These are phyloP conservation scores for Eucalyptus polyanthemos DNA, from an alignment of 345 rosid species.

Conservation along the genomic window DNA sequence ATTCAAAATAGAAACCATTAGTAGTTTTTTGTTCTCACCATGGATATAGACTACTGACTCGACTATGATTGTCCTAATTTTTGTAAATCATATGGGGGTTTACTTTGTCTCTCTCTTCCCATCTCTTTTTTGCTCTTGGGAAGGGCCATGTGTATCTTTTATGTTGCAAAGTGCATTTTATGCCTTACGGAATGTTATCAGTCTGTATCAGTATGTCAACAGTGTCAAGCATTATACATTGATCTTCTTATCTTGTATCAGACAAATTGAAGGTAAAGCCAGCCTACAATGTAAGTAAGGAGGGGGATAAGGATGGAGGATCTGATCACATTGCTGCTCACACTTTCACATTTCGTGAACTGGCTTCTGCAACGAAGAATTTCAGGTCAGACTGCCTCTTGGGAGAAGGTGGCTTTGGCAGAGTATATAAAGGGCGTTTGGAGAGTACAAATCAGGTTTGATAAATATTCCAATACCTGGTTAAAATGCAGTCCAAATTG, in stretches of 20 bases:
- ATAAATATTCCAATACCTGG: not conserved
- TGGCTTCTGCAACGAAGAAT: constrained; percentile 54
- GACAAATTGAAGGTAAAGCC: constrained; percentile 27
- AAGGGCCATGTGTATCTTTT: not conserved
- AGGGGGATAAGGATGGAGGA: constrained; percentile 28
- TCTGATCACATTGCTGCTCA: constrained; percentile 46
- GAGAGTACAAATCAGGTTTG: constrained; percentile 51
- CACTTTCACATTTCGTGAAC: constrained; percentile 57
- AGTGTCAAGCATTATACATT: not conserved
- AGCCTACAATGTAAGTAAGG: constrained; percentile 8
- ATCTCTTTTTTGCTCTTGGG: not conserved
- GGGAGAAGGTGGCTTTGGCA: constrained; percentile 73
- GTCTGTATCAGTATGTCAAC: not conserved
- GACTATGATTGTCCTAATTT: not conserved
- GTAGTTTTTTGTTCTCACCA: not conserved
- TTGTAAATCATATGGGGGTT: not conserved
- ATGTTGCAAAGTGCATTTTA: not conserved
- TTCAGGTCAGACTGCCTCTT: constrained; percentile 57
- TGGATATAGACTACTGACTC: not conserved
- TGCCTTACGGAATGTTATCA: not conserved
- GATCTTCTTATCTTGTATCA: constrained; percentile 1
- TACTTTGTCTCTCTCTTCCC: not conserved
- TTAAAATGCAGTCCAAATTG: not conserved
- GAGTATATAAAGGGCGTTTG: constrained; percentile 56
- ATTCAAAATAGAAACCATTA: not conserved